phyloP scores from a whole-genome alignment of 306 rosid species.

The Quillaja saponaria region DNA sequence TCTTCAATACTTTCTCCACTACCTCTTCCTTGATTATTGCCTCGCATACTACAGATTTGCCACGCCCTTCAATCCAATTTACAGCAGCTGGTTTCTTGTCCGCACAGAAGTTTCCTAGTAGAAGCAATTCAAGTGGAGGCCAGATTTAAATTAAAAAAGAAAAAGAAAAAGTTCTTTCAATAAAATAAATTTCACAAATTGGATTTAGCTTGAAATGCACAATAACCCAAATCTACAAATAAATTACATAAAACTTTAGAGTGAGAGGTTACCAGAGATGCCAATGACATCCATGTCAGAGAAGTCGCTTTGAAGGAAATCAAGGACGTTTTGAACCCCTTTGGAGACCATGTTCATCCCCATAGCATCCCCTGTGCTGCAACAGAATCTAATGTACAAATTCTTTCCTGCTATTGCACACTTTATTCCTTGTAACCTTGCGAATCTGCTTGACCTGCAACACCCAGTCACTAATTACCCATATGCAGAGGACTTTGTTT shows the following conservation, averaged over 20 bases:
- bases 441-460: conserved; percentile 83
- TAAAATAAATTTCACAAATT: too few species aligned
- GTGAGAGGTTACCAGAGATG: conserved; percentile 54
- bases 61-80: conserved; percentile 95
- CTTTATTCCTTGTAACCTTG: conserved; percentile 57
- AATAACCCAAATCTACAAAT: neutral
- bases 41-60: conserved; percentile 87
- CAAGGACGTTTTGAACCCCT: conserved; percentile 82
- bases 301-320: conserved; percentile 63
- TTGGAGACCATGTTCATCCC: conserved; percentile 99
- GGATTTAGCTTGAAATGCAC: too few species aligned
- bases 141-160: neutral
- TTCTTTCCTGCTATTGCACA: conserved; percentile 75
- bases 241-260: neutral
- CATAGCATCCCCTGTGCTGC: conserved; percentile 94
- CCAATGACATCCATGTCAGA: conserved; percentile 96
- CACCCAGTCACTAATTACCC: conserved; percentile 1
- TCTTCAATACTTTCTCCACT: conserved; percentile 80
- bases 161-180: neutral
- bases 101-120: conserved; percentile 71
- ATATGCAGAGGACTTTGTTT: neutral
- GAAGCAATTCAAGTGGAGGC: neutral
- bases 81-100: conserved; percentile 93
- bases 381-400: conserved; percentile 67
- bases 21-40: conserved; percentile 71